These are phyloP conservation scores for Euphorbia celastroides DNA, from an alignment of 441 rosid genomes.

Conservation along the genomic window DNA sequence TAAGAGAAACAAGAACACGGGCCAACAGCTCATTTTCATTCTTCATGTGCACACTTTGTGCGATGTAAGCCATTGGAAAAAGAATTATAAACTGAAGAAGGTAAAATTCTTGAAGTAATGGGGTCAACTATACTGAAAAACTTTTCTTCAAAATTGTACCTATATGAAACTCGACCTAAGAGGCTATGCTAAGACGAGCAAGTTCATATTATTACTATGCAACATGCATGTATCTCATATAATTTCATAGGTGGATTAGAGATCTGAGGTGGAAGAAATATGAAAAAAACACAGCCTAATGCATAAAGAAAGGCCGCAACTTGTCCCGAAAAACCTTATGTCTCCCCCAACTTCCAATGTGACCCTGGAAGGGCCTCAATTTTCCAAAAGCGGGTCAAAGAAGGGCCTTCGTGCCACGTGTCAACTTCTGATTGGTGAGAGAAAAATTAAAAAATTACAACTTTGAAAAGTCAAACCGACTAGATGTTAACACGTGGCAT, in stretches of 20 bases:
- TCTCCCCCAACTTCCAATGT: too few relatives aligned
- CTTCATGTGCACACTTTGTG: not conserved
- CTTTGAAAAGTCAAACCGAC: too few relatives aligned
- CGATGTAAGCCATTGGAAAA: not conserved
- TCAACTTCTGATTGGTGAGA: too few relatives aligned
- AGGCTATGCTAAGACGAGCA: too few relatives aligned
- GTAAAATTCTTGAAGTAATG: not conserved
- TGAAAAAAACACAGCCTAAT: too few relatives aligned
- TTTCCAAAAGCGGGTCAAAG: too few relatives aligned
- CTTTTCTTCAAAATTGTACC: not conserved
- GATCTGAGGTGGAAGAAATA: not conserved
- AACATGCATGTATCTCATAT: not conserved
- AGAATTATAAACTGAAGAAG: not conserved
- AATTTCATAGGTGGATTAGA: not conserved
- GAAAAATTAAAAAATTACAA: too few relatives aligned
- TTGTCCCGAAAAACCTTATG: too few relatives aligned
- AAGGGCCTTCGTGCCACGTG: too few relatives aligned
- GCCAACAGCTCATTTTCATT: not conserved
- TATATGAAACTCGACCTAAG: not conserved
- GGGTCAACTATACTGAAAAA: not conserved
- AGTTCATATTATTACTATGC: not conserved
- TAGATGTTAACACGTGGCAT: too few relatives aligned
- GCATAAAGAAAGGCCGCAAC: too few relatives aligned
- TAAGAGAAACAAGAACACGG: not conserved
- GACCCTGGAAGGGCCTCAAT: too few relatives aligned